phyloP scores from a whole-genome alignment of 805 yeast species.

The Zygosaccharomyces gambellarensis region DNA sequence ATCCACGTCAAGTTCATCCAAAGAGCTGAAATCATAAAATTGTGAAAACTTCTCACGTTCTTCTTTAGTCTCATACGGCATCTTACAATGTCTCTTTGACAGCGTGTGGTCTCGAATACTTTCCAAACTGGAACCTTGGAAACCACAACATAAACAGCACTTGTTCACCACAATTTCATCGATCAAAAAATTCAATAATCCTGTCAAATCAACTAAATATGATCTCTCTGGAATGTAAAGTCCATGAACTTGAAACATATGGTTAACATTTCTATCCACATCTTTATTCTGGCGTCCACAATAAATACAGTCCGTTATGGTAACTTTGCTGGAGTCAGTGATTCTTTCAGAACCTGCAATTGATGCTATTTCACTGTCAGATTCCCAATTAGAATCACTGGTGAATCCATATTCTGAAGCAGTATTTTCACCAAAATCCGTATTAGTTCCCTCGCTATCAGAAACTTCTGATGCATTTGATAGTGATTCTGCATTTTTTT shows the following conservation, averaged over 20 bases:
- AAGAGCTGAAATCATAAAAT: constrained; percentile 77
- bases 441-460: constrained; percentile 36
- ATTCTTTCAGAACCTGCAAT: constrained; percentile 22
- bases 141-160: constrained; percentile 75
- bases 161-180: constrained; percentile 81
- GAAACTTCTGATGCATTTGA: constrained; percentile 44
- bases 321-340: constrained; percentile 32
- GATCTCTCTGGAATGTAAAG: constrained; percentile 79
- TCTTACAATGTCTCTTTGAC: constrained; percentile 78
- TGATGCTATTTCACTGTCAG: constrained; percentile 32
- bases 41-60: constrained; percentile 72
- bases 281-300: constrained; percentile 52
- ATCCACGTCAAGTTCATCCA: constrained; percentile 42
- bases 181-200: constrained; percentile 68
- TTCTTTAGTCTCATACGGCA: constrained; percentile 80
- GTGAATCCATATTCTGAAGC: constrained; percentile 48
- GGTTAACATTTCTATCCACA: constrained; percentile 57
- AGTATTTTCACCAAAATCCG: constrained; percentile 42
- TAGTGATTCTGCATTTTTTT: background rate
- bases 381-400: constrained; percentile 35
- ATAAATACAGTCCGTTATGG: constrained; percentile 49
- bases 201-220: constrained; percentile 62
- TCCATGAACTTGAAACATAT: constrained; percentile 79
- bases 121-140: constrained; percentile 77
- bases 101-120: constrained; percentile 86